A percentile compares a stretch with the other conserved stretches of the same genome.
These are phyloP conservation scores for Chrysoporthe deuterocubensis DNA, from an alignment of 2,329 filamentous ascomycete genomes.

Conservation along the genomic window DNA sequence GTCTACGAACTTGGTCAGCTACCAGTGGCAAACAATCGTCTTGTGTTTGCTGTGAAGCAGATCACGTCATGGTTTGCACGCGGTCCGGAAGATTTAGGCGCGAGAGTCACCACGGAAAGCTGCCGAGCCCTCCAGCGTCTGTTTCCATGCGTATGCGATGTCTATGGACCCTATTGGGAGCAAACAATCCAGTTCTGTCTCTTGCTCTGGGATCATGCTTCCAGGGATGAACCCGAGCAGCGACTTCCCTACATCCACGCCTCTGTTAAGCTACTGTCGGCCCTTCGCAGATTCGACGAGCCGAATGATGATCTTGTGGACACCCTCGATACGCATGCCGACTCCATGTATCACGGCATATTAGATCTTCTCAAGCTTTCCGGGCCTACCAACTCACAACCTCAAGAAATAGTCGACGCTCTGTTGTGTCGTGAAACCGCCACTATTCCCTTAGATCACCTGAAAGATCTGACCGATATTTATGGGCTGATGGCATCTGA, in stretches of 20 bases:
- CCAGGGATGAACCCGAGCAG: conserved; percentile 47
- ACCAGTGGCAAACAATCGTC: conserved; percentile 66
- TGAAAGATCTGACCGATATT: conserved; percentile 69
- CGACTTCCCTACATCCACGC: conserved; percentile 69
- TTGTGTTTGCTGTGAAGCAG: conserved; percentile 83
- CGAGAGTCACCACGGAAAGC: conserved; percentile 53
- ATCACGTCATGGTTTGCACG: conserved; percentile 71
- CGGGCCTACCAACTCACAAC: conserved; percentile 57
- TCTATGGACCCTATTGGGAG: conserved; percentile 90
- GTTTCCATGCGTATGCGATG: conserved; percentile 74
- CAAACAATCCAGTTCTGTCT: conserved; percentile 63
- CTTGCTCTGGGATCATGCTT: conserved; percentile 58
- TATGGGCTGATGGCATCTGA: conserved; percentile 78
- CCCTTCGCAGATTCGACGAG: conserved; percentile 67
- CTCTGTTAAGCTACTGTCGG: conserved; percentile 71
- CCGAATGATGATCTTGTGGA: conserved; percentile 87
- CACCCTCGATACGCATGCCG: conserved; percentile 65
- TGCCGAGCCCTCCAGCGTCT: conserved; percentile 64
- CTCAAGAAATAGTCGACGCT: conserved; percentile 75
- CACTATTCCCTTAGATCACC: conserved; percentile 63
- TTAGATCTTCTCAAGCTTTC: conserved; percentile 65
- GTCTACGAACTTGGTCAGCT: conserved; percentile 57
- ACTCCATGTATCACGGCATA: conserved; percentile 59
- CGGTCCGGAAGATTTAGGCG: conserved; percentile 42
- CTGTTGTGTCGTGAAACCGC: conserved; percentile 72